A percentile compares a stretch with the other conserved stretches of the same genome.
phyloP scores from a whole-genome alignment of 768 basidiomycete species.

The Cystofilobasidium bisporidii region DNA sequence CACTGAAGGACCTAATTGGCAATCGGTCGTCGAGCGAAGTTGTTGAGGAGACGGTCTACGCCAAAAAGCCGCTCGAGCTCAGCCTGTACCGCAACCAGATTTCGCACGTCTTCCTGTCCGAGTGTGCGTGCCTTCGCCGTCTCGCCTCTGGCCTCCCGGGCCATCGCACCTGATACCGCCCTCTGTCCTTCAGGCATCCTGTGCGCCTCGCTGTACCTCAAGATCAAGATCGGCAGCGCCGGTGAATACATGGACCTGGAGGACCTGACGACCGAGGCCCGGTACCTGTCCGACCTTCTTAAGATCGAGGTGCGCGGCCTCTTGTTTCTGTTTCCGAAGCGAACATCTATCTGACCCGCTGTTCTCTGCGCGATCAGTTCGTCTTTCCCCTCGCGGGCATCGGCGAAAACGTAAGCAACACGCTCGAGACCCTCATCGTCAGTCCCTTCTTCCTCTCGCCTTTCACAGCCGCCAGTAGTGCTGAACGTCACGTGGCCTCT shows the following conservation, averaged over 20 bases:
- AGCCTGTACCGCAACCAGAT: conserved; percentile 33
- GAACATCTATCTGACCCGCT: neutral
- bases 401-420: conserved; percentile 30
- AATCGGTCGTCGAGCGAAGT: conserved; percentile 26
- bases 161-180: neutral
- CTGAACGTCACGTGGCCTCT: neutral
- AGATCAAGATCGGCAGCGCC: conserved; percentile 29
- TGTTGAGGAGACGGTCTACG: conserved; percentile 32
- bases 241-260: conserved; percentile 28
- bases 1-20: conserved; percentile 32
- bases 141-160: no score
- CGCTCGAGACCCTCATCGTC: conserved; percentile 25
- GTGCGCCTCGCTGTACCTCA: conserved; percentile 26
- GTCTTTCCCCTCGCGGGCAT: conserved; percentile 31
- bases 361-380: conserved; percentile 24
- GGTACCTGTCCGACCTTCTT: conserved; percentile 31
- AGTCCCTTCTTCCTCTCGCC: neutral
- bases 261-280: conserved; percentile 23
- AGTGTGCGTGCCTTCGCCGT: conserved; percentile 1
- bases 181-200: neutral
- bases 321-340: no score
- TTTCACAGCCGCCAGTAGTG: neutral
- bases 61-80: conserved; percentile 31
- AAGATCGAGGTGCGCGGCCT: conserved; percentile 27
- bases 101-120: conserved; percentile 33